Evolutionary conservation across 129 eudicot genomes (phyloP).

Genomic region (Smallanthus sonchifolius): DNA sequence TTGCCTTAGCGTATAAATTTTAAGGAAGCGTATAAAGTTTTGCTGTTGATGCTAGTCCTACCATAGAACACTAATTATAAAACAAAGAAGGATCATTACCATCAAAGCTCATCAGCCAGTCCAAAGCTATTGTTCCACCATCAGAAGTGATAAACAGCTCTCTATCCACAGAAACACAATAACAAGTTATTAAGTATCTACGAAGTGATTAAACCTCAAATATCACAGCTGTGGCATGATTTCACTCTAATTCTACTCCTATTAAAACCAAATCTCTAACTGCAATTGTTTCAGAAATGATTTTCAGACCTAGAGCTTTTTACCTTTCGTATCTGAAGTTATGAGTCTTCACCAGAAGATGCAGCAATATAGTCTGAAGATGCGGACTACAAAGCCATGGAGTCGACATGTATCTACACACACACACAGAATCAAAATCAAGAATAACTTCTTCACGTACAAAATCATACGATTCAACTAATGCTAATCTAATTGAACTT

Average conservation of each 20-base stretch:
- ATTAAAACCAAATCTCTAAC: neutral
- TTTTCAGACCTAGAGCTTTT: neutral
- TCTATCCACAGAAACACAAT: slow-evolving; percentile 32
- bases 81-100: slow-evolving; percentile 33
- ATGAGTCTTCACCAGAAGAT: slow-evolving; percentile 47
- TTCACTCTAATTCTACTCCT: neutral
- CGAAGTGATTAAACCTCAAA: neutral
- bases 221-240: neutral
- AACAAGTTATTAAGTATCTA: neutral
- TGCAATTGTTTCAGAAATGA: neutral
- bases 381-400: slow-evolving; percentile 93
- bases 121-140: slow-evolving; percentile 89
- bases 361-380: slow-evolving; percentile 60
- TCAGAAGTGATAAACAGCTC: slow-evolving; percentile 56
- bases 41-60: neutral
- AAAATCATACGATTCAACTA: neutral
- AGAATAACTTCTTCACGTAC: neutral
- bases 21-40: too few relatives aligned
- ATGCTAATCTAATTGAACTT: neutral
- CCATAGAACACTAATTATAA: slow-evolving; percentile 1
- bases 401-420: slow-evolving; percentile 61
- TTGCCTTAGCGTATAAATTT: too few relatives aligned
- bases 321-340: slow-evolving; percentile 61
- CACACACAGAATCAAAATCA: neutral
- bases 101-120: slow-evolving; percentile 52